Conservation (phyloP, 2,329 filamentous ascomycete genomes). For the Fusarium continuum region DNA sequence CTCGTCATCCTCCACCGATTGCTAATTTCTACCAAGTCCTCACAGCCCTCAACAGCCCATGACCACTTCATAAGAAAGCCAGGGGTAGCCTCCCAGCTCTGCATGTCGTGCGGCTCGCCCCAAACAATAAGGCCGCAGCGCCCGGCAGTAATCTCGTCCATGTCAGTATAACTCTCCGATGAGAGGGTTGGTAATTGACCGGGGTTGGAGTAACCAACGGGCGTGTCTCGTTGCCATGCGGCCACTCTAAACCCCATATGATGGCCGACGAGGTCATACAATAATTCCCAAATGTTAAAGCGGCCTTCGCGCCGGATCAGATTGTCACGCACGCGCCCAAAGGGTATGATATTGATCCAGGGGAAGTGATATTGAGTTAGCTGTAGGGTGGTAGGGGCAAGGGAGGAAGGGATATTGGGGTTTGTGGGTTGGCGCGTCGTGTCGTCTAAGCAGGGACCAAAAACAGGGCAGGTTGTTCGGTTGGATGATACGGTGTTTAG, state of each 20-base stretch:
- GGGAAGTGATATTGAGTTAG: neutral
- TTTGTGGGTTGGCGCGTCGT: neutral
- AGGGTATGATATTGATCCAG: neutral
- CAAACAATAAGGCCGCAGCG: neutral
- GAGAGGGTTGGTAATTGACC: accelerated
- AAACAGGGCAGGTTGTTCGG: neutral
- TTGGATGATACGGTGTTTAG: neutral
- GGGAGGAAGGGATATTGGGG: neutral
- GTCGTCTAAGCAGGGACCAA: neutral
- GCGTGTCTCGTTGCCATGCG: neutral
- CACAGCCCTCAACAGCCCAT: neutral
- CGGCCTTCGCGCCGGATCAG: neutral
- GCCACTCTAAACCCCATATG: neutral
- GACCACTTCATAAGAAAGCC: neutral
- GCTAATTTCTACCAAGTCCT: neutral
- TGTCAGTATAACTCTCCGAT: neutral
- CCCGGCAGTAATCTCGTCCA: neutral
- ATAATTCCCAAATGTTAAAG: neutral
- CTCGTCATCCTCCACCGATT: neutral
- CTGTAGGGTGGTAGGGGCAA: neutral
- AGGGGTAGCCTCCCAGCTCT: neutral
- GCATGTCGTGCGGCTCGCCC: neutral
- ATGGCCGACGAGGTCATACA: neutral
- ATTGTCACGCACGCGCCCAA: neutral
- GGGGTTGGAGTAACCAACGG: neutral